Evolutionary conservation across 768 basidiomycete species (phyloP), one percentile per base, ranked within the genome.

Genomic region (Termitomyces heimii): DNA sequence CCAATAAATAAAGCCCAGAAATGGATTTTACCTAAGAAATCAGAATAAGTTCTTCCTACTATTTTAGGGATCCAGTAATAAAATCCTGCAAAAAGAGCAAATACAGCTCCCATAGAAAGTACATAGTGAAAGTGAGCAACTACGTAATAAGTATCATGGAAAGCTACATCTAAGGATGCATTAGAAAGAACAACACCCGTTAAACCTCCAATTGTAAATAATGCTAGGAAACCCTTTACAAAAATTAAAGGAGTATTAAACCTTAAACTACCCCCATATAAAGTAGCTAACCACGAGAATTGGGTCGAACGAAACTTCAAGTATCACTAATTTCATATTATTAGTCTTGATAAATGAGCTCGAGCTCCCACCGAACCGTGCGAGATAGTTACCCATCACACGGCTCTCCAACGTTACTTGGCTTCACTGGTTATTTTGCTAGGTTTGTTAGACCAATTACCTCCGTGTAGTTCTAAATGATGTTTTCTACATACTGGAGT

Each of bases 141-240:
- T 39, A 53, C 51, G 24, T 53, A 53, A 20, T 42, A 53, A 12
- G 51, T 53, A 54, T 54, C 53, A 12, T 54, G 53, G 42, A 54
- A 54, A 40, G 53, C 53, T 9, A 54, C 53, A 54, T 54, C 53
- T 54, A 54, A 44, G 28, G 53, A 54, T 9, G 53, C 53, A 54
- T 54, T 54, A 54, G 53, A 54, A 43, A 54, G 53, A 26, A 54
- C 22, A 35, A 54, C 53, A 35, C 53, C 53, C 8, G 53, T 53
- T 53, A 53, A 49, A 9, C 48, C 48, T 1, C 53, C 37, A 20
- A 53, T 42, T 42, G 40, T 43, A 20, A 53, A 43, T 53, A 53
- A 32, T 29, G 40, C 40, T 43, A 53, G 39, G 42, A 53, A 53
- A 24, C 53, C 53, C 2, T 24, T 44, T 42, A 53, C 53, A 31